These are phyloP conservation scores for Amauroascus verrucosus DNA, from an alignment of 2,329 filamentous ascomycete genomes.

Conservation along the genomic window DNA sequence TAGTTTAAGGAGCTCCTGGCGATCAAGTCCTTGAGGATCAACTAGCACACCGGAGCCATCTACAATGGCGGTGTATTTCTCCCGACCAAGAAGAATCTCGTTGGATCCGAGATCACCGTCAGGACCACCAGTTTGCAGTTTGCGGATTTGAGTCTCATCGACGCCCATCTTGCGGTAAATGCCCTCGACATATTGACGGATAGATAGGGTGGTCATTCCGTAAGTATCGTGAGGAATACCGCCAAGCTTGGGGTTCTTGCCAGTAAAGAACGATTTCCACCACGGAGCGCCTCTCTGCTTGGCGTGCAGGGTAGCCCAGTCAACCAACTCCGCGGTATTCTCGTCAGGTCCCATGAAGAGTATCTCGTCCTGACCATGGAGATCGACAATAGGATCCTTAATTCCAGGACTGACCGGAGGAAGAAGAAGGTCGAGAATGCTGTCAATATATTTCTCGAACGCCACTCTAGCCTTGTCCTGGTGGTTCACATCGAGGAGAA, in stretches of 20 bases:
- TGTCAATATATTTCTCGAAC: constrained; percentile 99
- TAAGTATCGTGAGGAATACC: constrained; percentile 94
- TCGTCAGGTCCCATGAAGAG: constrained; percentile 98
- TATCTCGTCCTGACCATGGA: constrained; percentile 91
- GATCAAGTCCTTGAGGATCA: constrained; percentile 81
- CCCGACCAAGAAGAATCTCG: constrained; percentile 89
- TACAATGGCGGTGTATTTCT: constrained; percentile 92
- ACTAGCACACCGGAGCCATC: constrained; percentile 92
- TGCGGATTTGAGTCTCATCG: constrained; percentile 71
- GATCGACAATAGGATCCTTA: constrained; percentile 95
- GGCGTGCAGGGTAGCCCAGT: constrained; percentile 98
- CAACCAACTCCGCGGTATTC: constrained; percentile 92
- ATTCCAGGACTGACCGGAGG: constrained; percentile 87
- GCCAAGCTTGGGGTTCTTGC: constrained; percentile 90
- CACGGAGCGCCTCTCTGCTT: constrained; percentile 77
- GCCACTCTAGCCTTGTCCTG: constrained; percentile 87
- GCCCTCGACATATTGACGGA: constrained; percentile 89
- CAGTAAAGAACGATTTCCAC: constrained; percentile 99
- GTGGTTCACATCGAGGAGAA: constrained; percentile 83
- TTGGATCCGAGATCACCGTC: constrained; percentile 96
- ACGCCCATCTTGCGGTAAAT: constrained; percentile 95
- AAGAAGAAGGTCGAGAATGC: constrained; percentile 86
- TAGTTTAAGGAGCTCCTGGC: constrained; percentile 68
- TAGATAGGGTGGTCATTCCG: constrained; percentile 95
- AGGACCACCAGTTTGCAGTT: constrained; percentile 95